phyloP scores from a whole-genome alignment of 352 stramenopile species.

The Elongisporangium prolatum region DNA sequence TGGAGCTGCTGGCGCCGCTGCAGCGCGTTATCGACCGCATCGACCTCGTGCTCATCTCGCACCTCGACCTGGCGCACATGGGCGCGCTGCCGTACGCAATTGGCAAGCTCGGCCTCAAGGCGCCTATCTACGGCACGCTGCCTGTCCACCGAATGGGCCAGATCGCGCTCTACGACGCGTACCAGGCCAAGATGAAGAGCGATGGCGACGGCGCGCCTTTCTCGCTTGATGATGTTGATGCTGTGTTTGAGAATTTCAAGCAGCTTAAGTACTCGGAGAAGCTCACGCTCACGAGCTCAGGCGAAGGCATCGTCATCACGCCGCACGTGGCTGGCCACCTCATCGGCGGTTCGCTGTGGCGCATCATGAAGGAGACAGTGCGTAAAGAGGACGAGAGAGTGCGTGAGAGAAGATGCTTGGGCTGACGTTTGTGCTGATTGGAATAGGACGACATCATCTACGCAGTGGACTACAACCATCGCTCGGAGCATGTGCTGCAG shows the following conservation, averaged over 20 bases:
- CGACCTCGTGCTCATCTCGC: slow-evolving; percentile 88
- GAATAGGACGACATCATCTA: slow-evolving; percentile 91
- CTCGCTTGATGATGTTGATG: slow-evolving; percentile 92
- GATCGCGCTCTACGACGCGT: slow-evolving; percentile 95
- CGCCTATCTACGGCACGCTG: slow-evolving; percentile 92
- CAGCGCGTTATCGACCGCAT: slow-evolving; percentile 79
- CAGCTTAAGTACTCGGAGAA: slow-evolving; percentile 96
- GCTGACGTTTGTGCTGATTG: neutral
- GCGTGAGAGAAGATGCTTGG: neutral
- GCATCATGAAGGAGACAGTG: slow-evolving; percentile 93
- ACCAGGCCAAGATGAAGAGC: slow-evolving; percentile 89
- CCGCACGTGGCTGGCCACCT: slow-evolving; percentile 92
- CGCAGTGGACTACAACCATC: slow-evolving; percentile 91
- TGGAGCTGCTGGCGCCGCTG: slow-evolving; percentile 78
- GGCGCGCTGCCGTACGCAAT: slow-evolving; percentile 88
- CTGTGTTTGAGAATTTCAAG: slow-evolving; percentile 89
- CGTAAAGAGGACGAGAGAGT: neutral
- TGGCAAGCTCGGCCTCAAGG: slow-evolving; percentile 75
- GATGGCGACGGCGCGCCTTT: slow-evolving; percentile 91
- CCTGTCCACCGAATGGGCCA: slow-evolving; percentile 96
- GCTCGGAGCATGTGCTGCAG: slow-evolving; percentile 92
- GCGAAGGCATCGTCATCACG: slow-evolving; percentile 90
- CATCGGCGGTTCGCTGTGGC: slow-evolving; percentile 93
- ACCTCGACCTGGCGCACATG: slow-evolving; percentile 88
- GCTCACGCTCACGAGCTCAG: slow-evolving; percentile 79